phyloP scores from a whole-genome alignment of 2,329 filamentous ascomycete species.

The Aplosporella prunicola region DNA sequence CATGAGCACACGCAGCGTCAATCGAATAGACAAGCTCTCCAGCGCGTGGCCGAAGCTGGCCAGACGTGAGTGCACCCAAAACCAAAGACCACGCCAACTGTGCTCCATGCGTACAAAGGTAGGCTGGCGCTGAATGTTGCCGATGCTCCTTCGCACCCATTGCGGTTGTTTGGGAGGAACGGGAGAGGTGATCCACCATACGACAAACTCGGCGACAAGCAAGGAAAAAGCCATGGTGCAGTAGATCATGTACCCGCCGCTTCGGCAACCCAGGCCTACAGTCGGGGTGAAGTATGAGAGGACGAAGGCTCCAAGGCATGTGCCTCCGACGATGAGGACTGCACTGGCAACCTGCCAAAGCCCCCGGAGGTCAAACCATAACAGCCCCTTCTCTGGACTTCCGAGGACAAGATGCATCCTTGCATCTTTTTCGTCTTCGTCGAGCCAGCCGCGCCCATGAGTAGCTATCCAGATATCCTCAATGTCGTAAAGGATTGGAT shows the following conservation, averaged over 20 bases:
- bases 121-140: not conserved
- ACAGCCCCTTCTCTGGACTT: slow-evolving; percentile 23
- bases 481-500: slow-evolving; percentile 35
- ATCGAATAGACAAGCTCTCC: slow-evolving; percentile 4
- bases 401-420: slow-evolving; percentile 28
- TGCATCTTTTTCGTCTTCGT: slow-evolving; percentile 21
- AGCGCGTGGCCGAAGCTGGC: slow-evolving; percentile 3
- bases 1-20: slow-evolving; percentile 8
- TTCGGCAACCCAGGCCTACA: slow-evolving; percentile 34
- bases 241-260: slow-evolving; percentile 38
- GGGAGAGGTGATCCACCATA: slow-evolving; percentile 25
- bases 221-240: slow-evolving; percentile 22
- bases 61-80: slow-evolving; percentile 2
- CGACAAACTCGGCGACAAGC: slow-evolving; percentile 29
- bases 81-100: not conserved
- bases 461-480: slow-evolving; percentile 31
- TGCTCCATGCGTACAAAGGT: slow-evolving; percentile 3
- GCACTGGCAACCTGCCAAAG: slow-evolving; percentile 34
- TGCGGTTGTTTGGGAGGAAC: slow-evolving; percentile 4
- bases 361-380: slow-evolving; percentile 36
- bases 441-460: slow-evolving; percentile 32
- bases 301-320: slow-evolving; percentile 31
- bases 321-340: slow-evolving; percentile 27
- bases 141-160: slow-evolving; percentile 3
- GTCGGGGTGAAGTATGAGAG: slow-evolving; percentile 38